phyloP scores from a whole-genome alignment of 2,329 filamentous ascomycete genomes.

The Alternaria infectoria region DNA sequence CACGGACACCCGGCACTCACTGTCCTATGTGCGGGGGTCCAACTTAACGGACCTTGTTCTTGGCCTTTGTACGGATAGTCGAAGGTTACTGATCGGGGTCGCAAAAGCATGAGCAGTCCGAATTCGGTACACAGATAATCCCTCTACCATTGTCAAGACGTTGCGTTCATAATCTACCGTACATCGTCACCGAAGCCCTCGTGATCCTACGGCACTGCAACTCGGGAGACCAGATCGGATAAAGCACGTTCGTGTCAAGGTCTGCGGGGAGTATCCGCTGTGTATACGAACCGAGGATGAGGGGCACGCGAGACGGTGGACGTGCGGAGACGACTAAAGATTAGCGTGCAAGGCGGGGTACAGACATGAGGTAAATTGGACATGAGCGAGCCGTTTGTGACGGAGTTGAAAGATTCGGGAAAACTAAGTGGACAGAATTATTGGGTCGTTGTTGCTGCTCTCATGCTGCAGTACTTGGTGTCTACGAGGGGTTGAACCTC shows the following conservation, averaged over 20 bases:
- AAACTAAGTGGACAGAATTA: background rate
- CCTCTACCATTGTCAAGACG: background rate
- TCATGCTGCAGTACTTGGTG: background rate
- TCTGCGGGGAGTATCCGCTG: background rate
- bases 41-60: background rate
- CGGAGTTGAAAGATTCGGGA: background rate
- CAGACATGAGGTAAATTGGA: background rate
- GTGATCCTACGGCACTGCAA: background rate
- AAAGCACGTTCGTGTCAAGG: background rate
- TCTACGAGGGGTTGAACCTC: slow-evolving; percentile 46
- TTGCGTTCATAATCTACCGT: background rate
- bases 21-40: background rate
- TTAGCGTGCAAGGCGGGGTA: slow-evolving; percentile 5
- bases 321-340: background rate
- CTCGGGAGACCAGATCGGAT: slow-evolving; percentile 1
- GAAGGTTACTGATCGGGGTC: background rate
- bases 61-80: background rate
- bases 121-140: background rate
- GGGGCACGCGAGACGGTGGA: background rate
- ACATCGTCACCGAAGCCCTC: background rate
- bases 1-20: background rate
- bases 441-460: background rate
- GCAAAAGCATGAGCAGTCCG: background rate
- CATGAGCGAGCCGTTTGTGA: background rate
- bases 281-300: background rate